Percentiles rank a stretch among this genome's conserved stretches.
These are phyloP conservation scores for Neofusicoccum parvum DNA, from an alignment of 2,329 filamentous ascomycete species.

Conservation along the genomic window DNA sequence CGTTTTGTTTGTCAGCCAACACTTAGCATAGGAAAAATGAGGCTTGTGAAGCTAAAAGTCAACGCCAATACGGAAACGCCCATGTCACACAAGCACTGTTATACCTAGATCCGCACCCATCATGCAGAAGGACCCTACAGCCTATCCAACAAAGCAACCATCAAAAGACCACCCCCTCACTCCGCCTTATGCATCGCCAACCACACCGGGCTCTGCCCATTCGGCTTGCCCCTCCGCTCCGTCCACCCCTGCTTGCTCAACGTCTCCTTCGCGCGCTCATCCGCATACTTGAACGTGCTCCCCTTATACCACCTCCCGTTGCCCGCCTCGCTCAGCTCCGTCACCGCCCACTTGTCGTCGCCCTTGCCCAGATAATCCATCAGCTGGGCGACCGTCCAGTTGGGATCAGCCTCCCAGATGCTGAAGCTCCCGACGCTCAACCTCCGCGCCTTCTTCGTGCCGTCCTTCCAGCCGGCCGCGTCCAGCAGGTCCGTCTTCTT, in stretches of 20 bases:
- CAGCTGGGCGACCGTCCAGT: conserved; percentile 19
- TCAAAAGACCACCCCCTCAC: not conserved
- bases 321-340: conserved; percentile 23
- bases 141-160: too few species aligned
- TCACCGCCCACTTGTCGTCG: conserved; percentile 18
- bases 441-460: not conserved
- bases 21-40: too few species aligned
- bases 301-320: conserved; percentile 22
- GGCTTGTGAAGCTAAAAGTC: too few species aligned
- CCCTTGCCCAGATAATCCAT: conserved; percentile 18
- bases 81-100: too few species aligned
- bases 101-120: too few species aligned
- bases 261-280: not conserved
- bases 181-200: conserved; percentile 19
- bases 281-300: not conserved
- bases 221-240: not conserved
- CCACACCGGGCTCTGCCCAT: conserved; percentile 12
- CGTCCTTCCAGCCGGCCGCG: not conserved
- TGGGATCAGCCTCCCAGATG: conserved; percentile 12
- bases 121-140: too few species aligned
- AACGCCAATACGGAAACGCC: too few species aligned
- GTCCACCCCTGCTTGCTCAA: conserved; percentile 16
- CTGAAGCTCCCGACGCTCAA: not conserved
- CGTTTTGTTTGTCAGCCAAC: too few species aligned
- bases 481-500: not conserved